Base-by-base conservation (phyloP, 441 rosid species). In the Raphanus hybrid region DNA sequence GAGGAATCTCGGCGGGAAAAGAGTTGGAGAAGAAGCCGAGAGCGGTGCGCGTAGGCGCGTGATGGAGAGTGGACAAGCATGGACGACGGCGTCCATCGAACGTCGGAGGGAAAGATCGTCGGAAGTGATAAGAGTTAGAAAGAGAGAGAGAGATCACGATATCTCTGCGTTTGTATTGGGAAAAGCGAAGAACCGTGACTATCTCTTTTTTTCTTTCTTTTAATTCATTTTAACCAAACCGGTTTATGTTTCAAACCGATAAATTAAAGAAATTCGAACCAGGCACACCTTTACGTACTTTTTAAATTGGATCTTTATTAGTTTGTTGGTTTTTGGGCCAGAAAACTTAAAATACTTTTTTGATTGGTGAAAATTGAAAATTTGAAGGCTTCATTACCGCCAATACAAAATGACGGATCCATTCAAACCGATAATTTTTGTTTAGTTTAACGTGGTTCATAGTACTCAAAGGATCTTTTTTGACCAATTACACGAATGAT, bases 11-110 rank as follows among this genome's bases (percentile, higher is more conserved):
- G 60, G 41, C 61, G 71, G 81, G 34, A 70, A 63, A 37, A 27
- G 76, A 35, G 35, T 76, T 15, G 14, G 71, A 52, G 76, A 15
- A 67, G 79, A 16, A 64, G 76, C 4, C 35, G 76, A 23, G 54
- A 75, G 70, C 64, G 82, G 75, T 78, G 70, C 79, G 78, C 80
- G 78, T 54, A 80, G 50, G 69, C 77, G 86, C 34, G 82, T 27
- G 79, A 82, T 43, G 59, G 86, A 34, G 67, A 85, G 70, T 32
- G 86, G 74, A 62, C 67, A 59, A 0, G 75, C 61, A 63, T 73
- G 85, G 60, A 85, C 70, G 18, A 85, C 73, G 60, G 92, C 74
- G 75, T 87, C 90, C 97, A 93, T 92, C 15, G 37, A 35, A 35
- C 76, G 79, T 52, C 76, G 61, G 61, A 41, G 29, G 23, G 63